These are phyloP conservation scores for Nemania serpens DNA, from an alignment of 2,329 filamentous ascomycete species.

Conservation along the genomic window DNA sequence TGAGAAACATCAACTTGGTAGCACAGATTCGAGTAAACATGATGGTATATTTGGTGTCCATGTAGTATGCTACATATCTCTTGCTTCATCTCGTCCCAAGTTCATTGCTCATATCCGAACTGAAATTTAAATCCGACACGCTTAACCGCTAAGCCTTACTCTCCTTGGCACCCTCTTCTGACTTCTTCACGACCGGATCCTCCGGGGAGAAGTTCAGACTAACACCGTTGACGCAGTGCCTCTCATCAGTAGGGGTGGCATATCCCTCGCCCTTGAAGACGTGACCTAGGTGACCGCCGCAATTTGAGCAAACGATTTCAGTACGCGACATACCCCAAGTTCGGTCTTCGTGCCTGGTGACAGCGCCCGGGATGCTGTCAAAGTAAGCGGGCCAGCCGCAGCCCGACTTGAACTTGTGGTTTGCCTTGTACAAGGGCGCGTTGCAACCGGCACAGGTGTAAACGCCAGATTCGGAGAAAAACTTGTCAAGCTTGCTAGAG, in stretches of 20 bases:
- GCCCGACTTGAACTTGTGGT: constrained; percentile 93
- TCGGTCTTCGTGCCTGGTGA: constrained; percentile 78
- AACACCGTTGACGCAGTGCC: constrained; percentile 95
- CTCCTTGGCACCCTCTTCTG: constrained; percentile 44
- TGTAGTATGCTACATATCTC: no score
- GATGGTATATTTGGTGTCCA: no score
- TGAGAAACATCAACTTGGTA: no score
- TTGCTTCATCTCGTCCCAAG: no score
- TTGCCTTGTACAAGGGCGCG: constrained; percentile 87
- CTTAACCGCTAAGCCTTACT: constrained; percentile 42
- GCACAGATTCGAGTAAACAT: no score
- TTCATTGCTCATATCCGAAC: background rate
- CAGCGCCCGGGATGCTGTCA: constrained; percentile 89
- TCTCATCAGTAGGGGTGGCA: constrained; percentile 85
- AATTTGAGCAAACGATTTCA: constrained; percentile 94
- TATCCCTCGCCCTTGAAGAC: constrained; percentile 91
- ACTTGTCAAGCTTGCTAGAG: constrained; percentile 85
- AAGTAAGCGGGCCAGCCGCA: constrained; percentile 99
- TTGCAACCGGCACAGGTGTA: constrained; percentile 89
- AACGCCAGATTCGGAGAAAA: constrained; percentile 74
- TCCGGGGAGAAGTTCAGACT: constrained; percentile 80
- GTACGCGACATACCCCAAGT: constrained; percentile 82
- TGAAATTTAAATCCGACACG: background rate
- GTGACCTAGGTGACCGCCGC: constrained; percentile 88
- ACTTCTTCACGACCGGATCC: constrained; percentile 58